Base-by-base conservation (phyloP, 306 rosid species). In the Psophocarpus tetragonolobus region DNA sequence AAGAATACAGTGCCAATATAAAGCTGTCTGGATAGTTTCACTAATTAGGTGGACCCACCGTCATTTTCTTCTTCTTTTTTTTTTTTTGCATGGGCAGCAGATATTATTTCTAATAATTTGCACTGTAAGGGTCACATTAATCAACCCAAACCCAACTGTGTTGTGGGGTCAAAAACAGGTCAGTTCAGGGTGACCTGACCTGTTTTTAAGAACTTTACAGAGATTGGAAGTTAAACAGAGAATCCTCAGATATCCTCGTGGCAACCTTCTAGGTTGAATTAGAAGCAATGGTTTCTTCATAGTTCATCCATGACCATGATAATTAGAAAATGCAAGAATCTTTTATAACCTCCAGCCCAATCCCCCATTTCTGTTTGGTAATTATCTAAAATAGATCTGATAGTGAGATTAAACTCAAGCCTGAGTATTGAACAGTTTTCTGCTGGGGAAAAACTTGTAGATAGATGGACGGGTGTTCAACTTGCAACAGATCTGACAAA, bases 401-500 rank as follows among this genome's bases (percentile, higher is more conserved):
- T 32, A 35, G 38, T 42, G n/a, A 41, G 77, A 73, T 20, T 26
- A 39, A 27, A 54, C 57, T 17, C 44, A 77, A 9, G 58, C 6
- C 67, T 24, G 67, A 11, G 47, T 17, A 24, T 24, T 13, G 12
- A 50, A 12, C 74, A 35, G 33, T 77, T 39, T 27, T 53, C 73
- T 17, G 30, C 47, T 68, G 65, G 68, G 60, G 68, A 39, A 36
- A 18, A 38, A 54, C n/a, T 12, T 27, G 21, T 20, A 45, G 13
- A 56, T 9, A 4, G 14, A 77, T 51, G 29, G 75, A 68, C 39
- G 18, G 60, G 35, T 41, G 35, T 41, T 77, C 14, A 14, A 57
- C 41, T 78, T 48, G 24, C 5, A 41, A 41, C 39, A 78, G 82
- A 68, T 68, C 62, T 68, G 42, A 54, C 48, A 78, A 54, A 78